Base-by-base conservation (phyloP, 805 yeast genomes). In the Starmerella floricola region DNA sequence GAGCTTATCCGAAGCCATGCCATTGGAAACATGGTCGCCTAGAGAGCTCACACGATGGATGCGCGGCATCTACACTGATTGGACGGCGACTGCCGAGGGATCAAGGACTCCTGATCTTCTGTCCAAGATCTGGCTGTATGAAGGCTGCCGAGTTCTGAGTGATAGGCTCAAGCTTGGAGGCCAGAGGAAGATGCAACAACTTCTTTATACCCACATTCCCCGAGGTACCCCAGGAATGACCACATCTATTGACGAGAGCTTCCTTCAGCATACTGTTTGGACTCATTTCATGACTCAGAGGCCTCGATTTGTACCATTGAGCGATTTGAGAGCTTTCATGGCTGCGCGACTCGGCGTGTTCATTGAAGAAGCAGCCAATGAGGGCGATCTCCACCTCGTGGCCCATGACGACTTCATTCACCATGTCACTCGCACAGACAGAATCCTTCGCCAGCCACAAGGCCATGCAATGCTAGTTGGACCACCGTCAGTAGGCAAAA, bases 381-480 rank as follows among this genome's bases (percentile, higher is more conserved):
- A 44, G 16, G 36, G 44, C 18, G 81, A 76, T 33, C 67, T 69
- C 3, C 62, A 73, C 2, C 56, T 85, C 28, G 71, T 82, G 0
- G 59, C 86, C 6, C 78, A 76, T 56, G 79, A 78, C 34, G 83
- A 78, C 4, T 65, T 83, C 45, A 59, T 87, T 8, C 87, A 79
- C 41, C 86, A 86, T 55, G 68, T 79, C 18, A 61, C 88, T 21
- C 62, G 94, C 45, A 74, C 87, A 36, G 95, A 87, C 53, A 63
- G 97, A 43, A 88, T 84, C 0, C 58, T 88, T 37, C 70, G 77
- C 40, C 94, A 85, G 54, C 77, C 79, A 0, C 96, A 87, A 54
- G 97, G 97, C 0, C 97, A 88, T 59, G 60, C 83, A 67, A 82
- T 88, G 49, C 57, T 88, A 31, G 79, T 83, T 17, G 97, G 96